These are phyloP conservation scores for Hibiscus trionum DNA, from an alignment of 345 rosid genomes.

Conservation along the genomic window DNA sequence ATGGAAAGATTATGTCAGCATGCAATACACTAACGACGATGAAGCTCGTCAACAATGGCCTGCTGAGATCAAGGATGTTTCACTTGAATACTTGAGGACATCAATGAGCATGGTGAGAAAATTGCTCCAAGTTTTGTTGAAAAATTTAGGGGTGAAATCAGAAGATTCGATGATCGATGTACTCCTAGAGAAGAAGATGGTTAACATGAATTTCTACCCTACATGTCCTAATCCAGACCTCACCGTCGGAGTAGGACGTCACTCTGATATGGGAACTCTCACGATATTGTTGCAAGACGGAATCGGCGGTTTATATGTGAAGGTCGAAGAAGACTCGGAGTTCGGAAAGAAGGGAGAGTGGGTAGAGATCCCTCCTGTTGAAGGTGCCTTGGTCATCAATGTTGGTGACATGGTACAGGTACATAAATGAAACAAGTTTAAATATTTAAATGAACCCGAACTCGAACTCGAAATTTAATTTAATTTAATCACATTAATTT, in stretches of 20 bases:
- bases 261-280: not conserved
- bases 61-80: constrained; percentile 36
- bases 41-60: constrained; percentile 57
- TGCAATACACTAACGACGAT: constrained; percentile 39
- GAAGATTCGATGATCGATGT: constrained; percentile 32
- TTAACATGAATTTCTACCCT: constrained; percentile 58
- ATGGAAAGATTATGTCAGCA: constrained; percentile 57
- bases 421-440: not conserved
- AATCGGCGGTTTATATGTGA: not conserved
- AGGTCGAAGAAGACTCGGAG: not conserved
- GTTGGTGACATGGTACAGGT: constrained; percentile 41
- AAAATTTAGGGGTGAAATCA: constrained; percentile 30
- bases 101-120: constrained; percentile 36
- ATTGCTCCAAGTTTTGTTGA: constrained; percentile 30
- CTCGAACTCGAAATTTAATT: not conserved
- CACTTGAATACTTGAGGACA: constrained; percentile 35
- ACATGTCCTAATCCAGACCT: constrained; percentile 51
- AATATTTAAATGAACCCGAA: not conserved
- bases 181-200: constrained; percentile 33
- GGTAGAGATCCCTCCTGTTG: constrained; percentile 19
- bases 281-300: not conserved
- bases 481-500: not conserved
- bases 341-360: constrained; percentile 14
- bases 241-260: constrained; percentile 44
- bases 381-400: constrained; percentile 35